A percentile compares a stretch with the other conserved stretches of the same genome.
Evolutionary conservation across 176 grass and related monocot genomes (phyloP).

Genomic region (Puccinellia tenuiflora): DNA sequence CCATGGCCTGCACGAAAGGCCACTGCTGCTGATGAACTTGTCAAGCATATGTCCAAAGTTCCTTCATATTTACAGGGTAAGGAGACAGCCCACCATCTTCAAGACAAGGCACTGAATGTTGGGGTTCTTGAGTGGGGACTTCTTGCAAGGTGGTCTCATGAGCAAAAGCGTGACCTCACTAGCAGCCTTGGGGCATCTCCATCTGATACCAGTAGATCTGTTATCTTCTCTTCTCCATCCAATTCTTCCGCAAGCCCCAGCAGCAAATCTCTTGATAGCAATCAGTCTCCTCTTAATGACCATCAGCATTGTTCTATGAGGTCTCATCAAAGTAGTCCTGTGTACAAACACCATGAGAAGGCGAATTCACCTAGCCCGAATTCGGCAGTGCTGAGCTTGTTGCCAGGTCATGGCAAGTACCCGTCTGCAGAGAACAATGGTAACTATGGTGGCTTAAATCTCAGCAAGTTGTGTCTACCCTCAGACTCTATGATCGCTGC

Average conservation of each 20-base stretch:
- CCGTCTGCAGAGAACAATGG: constrained; percentile 9
- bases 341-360: constrained; percentile 21
- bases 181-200: constrained; percentile 37
- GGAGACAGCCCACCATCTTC: constrained; percentile 46
- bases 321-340: constrained; percentile 11
- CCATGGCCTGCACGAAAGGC: constrained; percentile 78
- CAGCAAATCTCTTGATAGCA: constrained; percentile 44
- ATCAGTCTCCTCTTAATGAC: constrained; percentile 35
- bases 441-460: neutral
- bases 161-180: constrained; percentile 40
- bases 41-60: constrained; percentile 94
- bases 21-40: constrained; percentile 59
- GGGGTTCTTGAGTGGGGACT: constrained; percentile 91
- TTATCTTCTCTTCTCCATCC: constrained; percentile 41
- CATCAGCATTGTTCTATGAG: constrained; percentile 31
- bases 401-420: constrained; percentile 32
- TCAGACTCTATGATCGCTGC: constrained; percentile 11
- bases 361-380: constrained; percentile 32
- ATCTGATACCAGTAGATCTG: constrained; percentile 36
- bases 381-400: constrained; percentile 38
- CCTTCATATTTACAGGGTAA: constrained; percentile 69
- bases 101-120: constrained; percentile 77
- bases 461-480: constrained; percentile 21
- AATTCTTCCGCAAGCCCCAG: constrained; percentile 46
- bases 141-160: constrained; percentile 69